Evolutionary conservation across 495 filamentous ascomycete species (phyloP), one percentile per base, ranked within the genome.

Genomic region (Penicillium soppii): DNA sequence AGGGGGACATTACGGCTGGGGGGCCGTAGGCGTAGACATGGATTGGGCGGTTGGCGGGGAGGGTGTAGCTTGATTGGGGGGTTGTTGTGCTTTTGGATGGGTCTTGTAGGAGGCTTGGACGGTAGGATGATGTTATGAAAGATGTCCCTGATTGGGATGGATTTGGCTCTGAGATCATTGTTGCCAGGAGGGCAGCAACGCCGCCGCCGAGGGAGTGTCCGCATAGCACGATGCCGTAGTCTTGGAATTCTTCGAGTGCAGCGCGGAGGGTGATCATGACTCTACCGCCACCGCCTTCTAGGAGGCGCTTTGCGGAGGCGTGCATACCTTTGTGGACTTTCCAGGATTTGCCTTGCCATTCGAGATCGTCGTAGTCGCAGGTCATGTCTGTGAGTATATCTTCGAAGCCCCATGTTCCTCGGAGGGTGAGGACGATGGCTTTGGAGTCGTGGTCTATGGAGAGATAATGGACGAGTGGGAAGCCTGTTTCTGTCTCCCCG

Each of bases 261-360:
- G 82, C 76, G 57, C 81, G 79, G 22, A 92, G 79, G 0, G 82
- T 88, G 41, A 78, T 73, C 52, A 92, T 76, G 1, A 92, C 83
- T 38, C 81, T 68, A 12, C 71, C 70, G 5, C 85, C 84, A 27
- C 83, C 82, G 15, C 83, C 84, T 59, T 84, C 82, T 0, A 92
- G 72, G 1, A 92, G 73, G 5, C 87, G 79, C 20, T 81, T 74
- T 3, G 88, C 88, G 3, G 87, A 90, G 10, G 88, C 87, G 55
- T 89, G 83, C 57, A 92, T 88, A n/a, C 88, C 88, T 61, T 90
- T 91, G 68, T 92, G 88, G 0, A 90, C 87, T 45, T 85, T 84
- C 69, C 90, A 91, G 3, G 62, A 62, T 42, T 74, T 80, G 12
- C 85, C 86, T 42, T 84, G 79, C 78, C 86, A 87, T 25, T 74